phyloP scores from a whole-genome alignment of 148 eudicot genomes.

The Chenopodium quinoa region DNA sequence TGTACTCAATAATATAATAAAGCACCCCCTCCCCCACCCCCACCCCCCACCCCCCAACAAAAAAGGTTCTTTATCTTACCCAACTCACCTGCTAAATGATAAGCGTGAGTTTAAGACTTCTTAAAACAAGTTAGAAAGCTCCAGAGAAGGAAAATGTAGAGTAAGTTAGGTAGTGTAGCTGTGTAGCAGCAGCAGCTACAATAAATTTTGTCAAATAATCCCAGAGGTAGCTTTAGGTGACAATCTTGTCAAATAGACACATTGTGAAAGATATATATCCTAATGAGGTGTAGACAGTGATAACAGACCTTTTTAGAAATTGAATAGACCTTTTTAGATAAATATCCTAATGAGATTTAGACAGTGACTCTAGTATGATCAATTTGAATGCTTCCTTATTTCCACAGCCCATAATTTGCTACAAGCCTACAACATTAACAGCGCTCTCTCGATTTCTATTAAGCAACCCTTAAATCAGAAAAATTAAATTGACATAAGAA shows the following conservation, averaged over 20 bases:
- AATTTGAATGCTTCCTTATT: not conserved
- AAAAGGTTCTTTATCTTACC: not conserved
- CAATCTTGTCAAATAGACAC: not conserved
- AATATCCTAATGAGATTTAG: not conserved
- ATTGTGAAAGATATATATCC: not conserved
- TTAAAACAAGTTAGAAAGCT: not conserved
- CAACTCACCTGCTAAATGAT: not conserved
- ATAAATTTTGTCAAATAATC: too few relatives aligned
- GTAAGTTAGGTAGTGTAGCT: not conserved
- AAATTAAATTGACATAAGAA: not conserved
- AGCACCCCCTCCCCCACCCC: not conserved
- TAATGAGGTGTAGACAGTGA: not conserved
- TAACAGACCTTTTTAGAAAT: not conserved
- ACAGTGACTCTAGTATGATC: not conserved
- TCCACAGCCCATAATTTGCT: not conserved
- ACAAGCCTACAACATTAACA: not conserved
- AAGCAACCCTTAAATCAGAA: not conserved
- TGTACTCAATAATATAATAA: not conserved
- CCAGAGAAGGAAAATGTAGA: not conserved
- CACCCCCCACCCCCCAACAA: too few relatives aligned
- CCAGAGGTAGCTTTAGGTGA: not conserved
- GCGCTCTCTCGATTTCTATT: not conserved
- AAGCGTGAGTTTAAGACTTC: not conserved
- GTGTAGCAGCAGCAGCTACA: too few relatives aligned
- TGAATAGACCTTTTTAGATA: not conserved